Evolutionary conservation across 805 yeast genomes (phyloP).

Genomic region (Sugiyamaella marilandica): DNA sequence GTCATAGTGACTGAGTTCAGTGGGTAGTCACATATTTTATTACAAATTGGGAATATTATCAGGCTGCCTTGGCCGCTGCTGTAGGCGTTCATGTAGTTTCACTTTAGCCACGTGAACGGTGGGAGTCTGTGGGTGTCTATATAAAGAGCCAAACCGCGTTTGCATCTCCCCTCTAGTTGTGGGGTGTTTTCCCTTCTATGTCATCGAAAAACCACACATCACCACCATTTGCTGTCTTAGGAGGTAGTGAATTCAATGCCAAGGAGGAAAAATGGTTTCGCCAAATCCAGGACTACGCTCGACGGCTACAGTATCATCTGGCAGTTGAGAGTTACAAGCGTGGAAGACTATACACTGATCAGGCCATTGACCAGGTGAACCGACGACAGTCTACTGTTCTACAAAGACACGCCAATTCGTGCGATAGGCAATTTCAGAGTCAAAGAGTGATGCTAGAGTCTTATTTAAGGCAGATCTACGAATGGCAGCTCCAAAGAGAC

Average conservation of each 20-base stretch:
- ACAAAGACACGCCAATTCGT: background rate
- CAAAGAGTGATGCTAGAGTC: background rate
- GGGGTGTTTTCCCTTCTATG: no score
- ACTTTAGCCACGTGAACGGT: no score
- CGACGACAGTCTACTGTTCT: background rate
- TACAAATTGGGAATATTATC: no score
- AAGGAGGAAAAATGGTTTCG: background rate
- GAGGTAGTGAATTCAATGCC: background rate
- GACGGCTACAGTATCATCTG: background rate
- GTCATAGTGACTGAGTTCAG: no score
- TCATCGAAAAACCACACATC: background rate
- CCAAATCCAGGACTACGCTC: background rate
- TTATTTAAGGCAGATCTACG: constrained; percentile 2
- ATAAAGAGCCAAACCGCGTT: no score
- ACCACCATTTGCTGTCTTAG: background rate
- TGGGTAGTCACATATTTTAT: no score
- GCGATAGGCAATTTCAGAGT: background rate
- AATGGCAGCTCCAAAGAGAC: constrained; percentile 4
- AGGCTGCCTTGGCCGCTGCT: no score
- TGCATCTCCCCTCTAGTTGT: no score
- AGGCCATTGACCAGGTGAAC: background rate
- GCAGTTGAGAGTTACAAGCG: background rate
- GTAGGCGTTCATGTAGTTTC: no score
- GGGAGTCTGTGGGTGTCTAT: no score
- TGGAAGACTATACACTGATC: background rate